Evolutionary conservation across 805 yeast species (phyloP), one percentile per base, ranked within the genome.

Genomic region (Starmera amethionina): DNA sequence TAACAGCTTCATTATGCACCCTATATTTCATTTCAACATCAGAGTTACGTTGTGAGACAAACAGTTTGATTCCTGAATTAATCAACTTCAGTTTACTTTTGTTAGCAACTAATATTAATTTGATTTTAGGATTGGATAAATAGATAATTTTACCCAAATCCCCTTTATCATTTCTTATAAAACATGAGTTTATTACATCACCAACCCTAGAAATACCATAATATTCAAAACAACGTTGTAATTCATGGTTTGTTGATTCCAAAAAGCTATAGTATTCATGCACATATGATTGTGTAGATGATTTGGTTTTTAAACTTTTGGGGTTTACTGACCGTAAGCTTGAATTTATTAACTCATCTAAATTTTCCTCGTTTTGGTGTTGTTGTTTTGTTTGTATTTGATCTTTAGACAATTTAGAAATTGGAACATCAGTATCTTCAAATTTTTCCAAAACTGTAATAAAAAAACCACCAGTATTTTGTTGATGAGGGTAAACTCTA

Each of bases 381-480:
- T 16, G 18, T 16, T 16, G 18, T 16, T 16, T 16, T 16, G 18
- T 4, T 16, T 16, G 18, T 16, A 3, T 16, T 16, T 16, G 18
- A 16, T 16, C 18, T 16, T 16, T 16, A 16, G 18, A 16, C 4
- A 16, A 16, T 4, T 16, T 16, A 16, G 18, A 16, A 16, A 16
- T 16, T 16, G 18, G 18, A 16, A 16, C 18, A 16, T 16, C 18
- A 16, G 18, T 16, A 16, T 16, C 18, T 16, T 16, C 18, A 16
- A 72, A 42, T 55, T 86, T 88, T 60, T 88, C 96, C 48, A 93
- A 70, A 18, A 89, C 95, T 22, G 97, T 82, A 53, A 93, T 89
- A 64, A 93, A 93, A 60, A 93, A 93, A 3, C 97, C 99, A 52
- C 99, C 99, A 32, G 97, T 90, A 62, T 93, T 89, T 65, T 93